Percentiles rank a stretch among this genome's conserved stretches.
phyloP scores from a whole-genome alignment of 169 alveolate genomes.

The Plasmodium reichenowi region DNA sequence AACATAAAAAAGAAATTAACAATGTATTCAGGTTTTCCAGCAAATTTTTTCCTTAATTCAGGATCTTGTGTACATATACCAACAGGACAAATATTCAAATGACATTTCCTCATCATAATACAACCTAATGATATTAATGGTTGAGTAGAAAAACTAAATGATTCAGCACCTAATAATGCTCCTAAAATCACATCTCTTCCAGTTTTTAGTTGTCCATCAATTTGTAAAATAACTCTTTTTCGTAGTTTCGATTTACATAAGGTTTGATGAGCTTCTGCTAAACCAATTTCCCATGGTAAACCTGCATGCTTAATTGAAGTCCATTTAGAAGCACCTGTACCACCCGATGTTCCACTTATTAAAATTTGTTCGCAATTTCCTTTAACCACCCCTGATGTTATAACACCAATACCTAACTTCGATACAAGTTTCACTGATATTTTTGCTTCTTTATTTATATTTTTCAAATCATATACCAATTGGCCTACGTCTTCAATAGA shows the following conservation, averaged over 20 bases:
- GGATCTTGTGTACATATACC: slow-evolving; percentile 89
- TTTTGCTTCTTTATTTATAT: slow-evolving; percentile 85
- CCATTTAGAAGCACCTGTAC: slow-evolving; percentile 89
- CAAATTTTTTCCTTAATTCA: slow-evolving; percentile 84
- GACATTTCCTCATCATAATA: slow-evolving; percentile 90
- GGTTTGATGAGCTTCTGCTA: slow-evolving; percentile 88
- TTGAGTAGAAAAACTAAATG: slow-evolving; percentile 85
- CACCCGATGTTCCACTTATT: slow-evolving; percentile 87
- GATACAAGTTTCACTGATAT: slow-evolving; percentile 87
- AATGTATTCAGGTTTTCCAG: slow-evolving; percentile 87
- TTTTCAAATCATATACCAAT: slow-evolving; percentile 84
- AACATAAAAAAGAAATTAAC: slow-evolving; percentile 84
- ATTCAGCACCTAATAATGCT: slow-evolving; percentile 87
- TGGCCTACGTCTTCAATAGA: slow-evolving; percentile 89
- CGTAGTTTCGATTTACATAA: slow-evolving; percentile 80
- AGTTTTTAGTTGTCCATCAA: slow-evolving; percentile 87
- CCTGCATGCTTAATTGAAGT: slow-evolving; percentile 87
- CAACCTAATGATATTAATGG: slow-evolving; percentile 88
- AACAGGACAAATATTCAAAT: slow-evolving; percentile 88
- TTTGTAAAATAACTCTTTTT: slow-evolving; percentile 82
- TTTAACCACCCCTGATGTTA: slow-evolving; percentile 86
- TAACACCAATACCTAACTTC: slow-evolving; percentile 86
- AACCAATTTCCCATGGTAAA: slow-evolving; percentile 89
- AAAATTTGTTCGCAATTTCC: slow-evolving; percentile 86
- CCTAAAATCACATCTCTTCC: slow-evolving; percentile 87